Base-by-base conservation (phyloP, 768 basidiomycete species). In the Mycena filopes region DNA sequence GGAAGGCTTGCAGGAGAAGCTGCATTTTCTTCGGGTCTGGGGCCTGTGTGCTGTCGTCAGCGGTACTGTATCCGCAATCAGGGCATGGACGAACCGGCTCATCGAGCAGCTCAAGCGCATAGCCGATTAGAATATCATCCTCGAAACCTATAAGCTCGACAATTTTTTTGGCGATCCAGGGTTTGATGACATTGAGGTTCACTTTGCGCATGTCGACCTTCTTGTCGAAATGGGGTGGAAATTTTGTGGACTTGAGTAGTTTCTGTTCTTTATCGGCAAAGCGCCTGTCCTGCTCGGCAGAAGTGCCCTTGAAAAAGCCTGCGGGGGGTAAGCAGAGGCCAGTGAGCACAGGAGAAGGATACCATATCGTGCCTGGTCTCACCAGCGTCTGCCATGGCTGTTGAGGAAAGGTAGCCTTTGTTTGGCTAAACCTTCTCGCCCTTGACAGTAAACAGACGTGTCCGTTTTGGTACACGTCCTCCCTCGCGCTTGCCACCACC, bases 121-220 rank as follows among this genome's bases (percentile, higher is more conserved):
- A 99, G 74, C 98, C 97, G 29, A 98, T 89, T 43, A 99, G 91
- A 45, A 99, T 90, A 75, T 99, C 98, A 77, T 99, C 98, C 72
- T 99, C 98, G 40, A 99, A 89, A 2, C 96, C 95, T 45, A 96
- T 88, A 23, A 98, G 85, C 62, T 96, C 93, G 4, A 92, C 86
- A 60, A 98, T 91, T 78, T 94, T 93, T 83, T 95, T 95, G 16
- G 94, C 92, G 65, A 98, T 90, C 98, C 98, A 99, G 3, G 95
- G 94, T 63, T 93, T 84, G 74, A 99, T 93, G 70, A 99, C 95
- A 20, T 86, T 82, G 65, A 98, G 72, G 76, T 98, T 98, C 65
- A 99, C 95, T 84, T 98, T 96, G 38, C 94, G 88, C 87, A 96
- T 92, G 76, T 98, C 96, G 47, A 98, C 95, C 86, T 96, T 98